Base-by-base conservation (phyloP, 768 basidiomycete genomes). In the Pleurotus giganteus region DNA sequence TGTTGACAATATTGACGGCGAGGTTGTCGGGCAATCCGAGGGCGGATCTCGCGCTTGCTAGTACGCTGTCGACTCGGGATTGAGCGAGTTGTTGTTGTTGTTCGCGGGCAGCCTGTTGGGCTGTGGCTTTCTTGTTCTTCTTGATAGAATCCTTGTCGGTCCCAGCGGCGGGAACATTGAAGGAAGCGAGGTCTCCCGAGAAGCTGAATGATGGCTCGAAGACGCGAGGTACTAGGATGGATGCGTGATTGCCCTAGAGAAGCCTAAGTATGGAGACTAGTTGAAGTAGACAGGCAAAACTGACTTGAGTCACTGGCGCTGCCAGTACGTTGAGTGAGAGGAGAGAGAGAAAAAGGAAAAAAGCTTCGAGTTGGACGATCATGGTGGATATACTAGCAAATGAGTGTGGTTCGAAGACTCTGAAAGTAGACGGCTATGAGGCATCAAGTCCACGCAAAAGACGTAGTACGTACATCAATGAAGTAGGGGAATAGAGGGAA, bases 321-420 rank as follows among this genome's bases (percentile, higher is more conserved):
- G 49, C 49, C 12, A 51, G 49, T 13, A 37, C 34, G 34, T 27
- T 51, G 49, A 28, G 9, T 6, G 49, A 51, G 49, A 51, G 15
- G 49, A 51, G 49, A 15, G 49, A 51, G 23, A 51, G 37, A 37
- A 51, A 23, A 23, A 47, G 23, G 46, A 47, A 31, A n/a, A 47
- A 32, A 11, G 24, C 49, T 51, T 51, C 34, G 49, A 51, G 49
- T 51, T 51, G 49, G 49, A 51, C n/a, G 49, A 51, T 34, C 31
- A 37, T 51, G 13, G 46, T 47, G 15, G 23, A 19, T 41, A 23
- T 51, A 4, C 32, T 51, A 24, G 11, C n/a, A 36, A 51, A 24
- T 7, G 49, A 51, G 31, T 36, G 49, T 51, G 17, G 31, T 17
- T 51, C 34, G 49, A 51, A 51, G 49, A 29, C 49, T 51, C 13